Conservation (phyloP, 2,329 filamentous ascomycete genomes). For the Coniochaeta sp. region DNA sequence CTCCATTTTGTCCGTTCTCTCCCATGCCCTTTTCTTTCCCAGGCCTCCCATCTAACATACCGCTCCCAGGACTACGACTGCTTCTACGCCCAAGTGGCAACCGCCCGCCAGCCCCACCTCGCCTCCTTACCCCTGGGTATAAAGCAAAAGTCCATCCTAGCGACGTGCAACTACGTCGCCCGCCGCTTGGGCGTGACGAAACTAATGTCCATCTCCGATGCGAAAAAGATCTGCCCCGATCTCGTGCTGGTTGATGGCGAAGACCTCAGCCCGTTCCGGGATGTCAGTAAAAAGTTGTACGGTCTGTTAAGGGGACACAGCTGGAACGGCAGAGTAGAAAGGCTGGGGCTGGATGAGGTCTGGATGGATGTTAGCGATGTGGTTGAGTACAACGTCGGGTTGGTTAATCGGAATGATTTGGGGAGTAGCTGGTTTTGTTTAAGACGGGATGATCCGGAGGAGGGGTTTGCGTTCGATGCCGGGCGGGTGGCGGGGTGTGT, state of each 20-base stretch:
- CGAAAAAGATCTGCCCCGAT: slow-evolving; percentile 72
- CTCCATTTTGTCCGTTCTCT: slow-evolving; percentile 65
- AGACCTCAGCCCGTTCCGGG: slow-evolving; percentile 75
- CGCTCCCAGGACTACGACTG: slow-evolving; percentile 66
- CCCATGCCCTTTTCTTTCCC: neutral
- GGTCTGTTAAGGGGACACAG: slow-evolving; percentile 63
- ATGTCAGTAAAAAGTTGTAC: slow-evolving; percentile 78
- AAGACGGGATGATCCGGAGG: slow-evolving; percentile 62
- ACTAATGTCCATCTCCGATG: slow-evolving; percentile 78
- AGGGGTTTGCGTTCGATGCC: slow-evolving; percentile 77
- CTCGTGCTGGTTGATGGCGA: slow-evolving; percentile 82
- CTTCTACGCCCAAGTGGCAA: slow-evolving; percentile 90
- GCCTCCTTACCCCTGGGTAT: slow-evolving; percentile 71
- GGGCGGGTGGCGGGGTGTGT: slow-evolving; percentile 58
- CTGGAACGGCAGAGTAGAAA: slow-evolving; percentile 73
- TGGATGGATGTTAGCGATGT: slow-evolving; percentile 82
- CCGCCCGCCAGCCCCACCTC: slow-evolving; percentile 53
- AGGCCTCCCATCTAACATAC: neutral
- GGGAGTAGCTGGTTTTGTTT: slow-evolving; percentile 74
- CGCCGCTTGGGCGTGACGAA: slow-evolving; percentile 68
- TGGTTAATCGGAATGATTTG: slow-evolving; percentile 62
- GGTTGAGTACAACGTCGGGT: slow-evolving; percentile 68
- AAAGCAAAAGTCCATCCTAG: slow-evolving; percentile 87
- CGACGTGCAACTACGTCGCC: slow-evolving; percentile 92
- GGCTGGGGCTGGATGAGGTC: slow-evolving; percentile 86